A percentile compares a stretch with the other conserved stretches of the same genome.
Evolutionary conservation across 208 protist species (phyloP).

Genomic region (Leishmania aethiopica): DNA sequence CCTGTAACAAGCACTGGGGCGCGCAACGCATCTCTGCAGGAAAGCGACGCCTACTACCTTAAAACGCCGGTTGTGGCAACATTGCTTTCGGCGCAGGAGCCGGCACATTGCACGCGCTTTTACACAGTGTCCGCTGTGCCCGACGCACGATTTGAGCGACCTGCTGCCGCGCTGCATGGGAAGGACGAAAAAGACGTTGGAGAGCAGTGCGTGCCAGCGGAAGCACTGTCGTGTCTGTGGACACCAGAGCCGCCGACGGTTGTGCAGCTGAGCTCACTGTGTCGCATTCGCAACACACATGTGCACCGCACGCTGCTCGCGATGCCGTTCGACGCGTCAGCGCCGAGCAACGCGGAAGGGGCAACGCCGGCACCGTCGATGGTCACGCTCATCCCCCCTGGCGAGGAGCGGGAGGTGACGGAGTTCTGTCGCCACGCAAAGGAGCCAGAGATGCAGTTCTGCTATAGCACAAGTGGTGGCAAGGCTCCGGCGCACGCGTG

Average conservation of each 20-base stretch:
- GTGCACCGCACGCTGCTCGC: conserved; percentile 13
- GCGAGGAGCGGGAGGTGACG: conserved; percentile 11
- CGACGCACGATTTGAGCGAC: background rate
- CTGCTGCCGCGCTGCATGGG: background rate
- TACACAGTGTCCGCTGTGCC: conserved; percentile 15
- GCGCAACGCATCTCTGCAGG: background rate
- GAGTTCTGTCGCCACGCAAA: conserved; percentile 14
- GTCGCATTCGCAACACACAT: conserved; percentile 22
- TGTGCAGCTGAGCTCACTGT: conserved; percentile 21
- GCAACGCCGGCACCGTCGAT: conserved; percentile 16
- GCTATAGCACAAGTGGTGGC: conserved; percentile 12
- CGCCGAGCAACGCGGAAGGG: background rate
- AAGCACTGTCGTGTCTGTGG: conserved; percentile 2
- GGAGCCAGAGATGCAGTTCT: conserved; percentile 38
- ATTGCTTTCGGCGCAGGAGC: conserved; percentile 13
- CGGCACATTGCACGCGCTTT: conserved; percentile 21
- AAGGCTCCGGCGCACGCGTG: conserved; percentile 26
- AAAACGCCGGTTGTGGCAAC: conserved; percentile 18
- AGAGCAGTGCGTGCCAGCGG: background rate
- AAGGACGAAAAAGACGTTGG: background rate
- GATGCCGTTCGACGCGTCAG: conserved; percentile 1
- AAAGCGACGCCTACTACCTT: conserved; percentile 24
- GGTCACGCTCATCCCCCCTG: conserved; percentile 18
- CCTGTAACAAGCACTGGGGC: background rate
- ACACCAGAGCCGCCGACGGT: conserved; percentile 3